phyloP scores from a whole-genome alignment of 2,329 filamentous ascomycete species.

The Ascochyta lentis region DNA sequence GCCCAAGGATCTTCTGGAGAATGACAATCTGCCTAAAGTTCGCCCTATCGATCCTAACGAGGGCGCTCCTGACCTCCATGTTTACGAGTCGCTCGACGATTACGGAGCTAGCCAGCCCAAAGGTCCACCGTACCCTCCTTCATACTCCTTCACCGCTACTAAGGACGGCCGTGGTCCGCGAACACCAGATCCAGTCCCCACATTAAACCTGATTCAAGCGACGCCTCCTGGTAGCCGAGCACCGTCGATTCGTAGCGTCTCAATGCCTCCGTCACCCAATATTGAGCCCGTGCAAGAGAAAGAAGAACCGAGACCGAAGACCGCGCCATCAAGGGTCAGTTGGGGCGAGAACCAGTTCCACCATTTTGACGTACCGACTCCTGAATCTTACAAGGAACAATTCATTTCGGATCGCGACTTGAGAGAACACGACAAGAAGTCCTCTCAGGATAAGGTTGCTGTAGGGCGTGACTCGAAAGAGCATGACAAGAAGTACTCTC shows the following conservation, averaged over 20 bases:
- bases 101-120: constrained; percentile 34
- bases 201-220: constrained; percentile 63
- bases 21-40: constrained; percentile 46
- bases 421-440: constrained; percentile 29
- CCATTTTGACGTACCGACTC: constrained; percentile 55
- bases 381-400: constrained; percentile 51
- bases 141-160: constrained; percentile 50
- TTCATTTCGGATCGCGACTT: constrained; percentile 44
- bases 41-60: constrained; percentile 50
- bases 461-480: constrained; percentile 46
- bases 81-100: constrained; percentile 52
- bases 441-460: constrained; percentile 47
- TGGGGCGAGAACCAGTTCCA: constrained; percentile 58
- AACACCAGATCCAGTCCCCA: constrained; percentile 57
- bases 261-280: constrained; percentile 44
- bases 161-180: constrained; percentile 47
- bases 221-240: constrained; percentile 62
- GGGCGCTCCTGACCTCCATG: constrained; percentile 53
- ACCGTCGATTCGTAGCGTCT: constrained; percentile 46
- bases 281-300: constrained; percentile 37
- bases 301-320: constrained; percentile 33
- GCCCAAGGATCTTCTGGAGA: constrained; percentile 52
- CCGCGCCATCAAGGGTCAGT: constrained; percentile 49
- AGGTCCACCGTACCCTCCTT: constrained; percentile 45
- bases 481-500: constrained; percentile 29